These are phyloP conservation scores for Boletellus sp. DNA, from an alignment of 1,284 basidiomycete species.

Conservation along the genomic window DNA sequence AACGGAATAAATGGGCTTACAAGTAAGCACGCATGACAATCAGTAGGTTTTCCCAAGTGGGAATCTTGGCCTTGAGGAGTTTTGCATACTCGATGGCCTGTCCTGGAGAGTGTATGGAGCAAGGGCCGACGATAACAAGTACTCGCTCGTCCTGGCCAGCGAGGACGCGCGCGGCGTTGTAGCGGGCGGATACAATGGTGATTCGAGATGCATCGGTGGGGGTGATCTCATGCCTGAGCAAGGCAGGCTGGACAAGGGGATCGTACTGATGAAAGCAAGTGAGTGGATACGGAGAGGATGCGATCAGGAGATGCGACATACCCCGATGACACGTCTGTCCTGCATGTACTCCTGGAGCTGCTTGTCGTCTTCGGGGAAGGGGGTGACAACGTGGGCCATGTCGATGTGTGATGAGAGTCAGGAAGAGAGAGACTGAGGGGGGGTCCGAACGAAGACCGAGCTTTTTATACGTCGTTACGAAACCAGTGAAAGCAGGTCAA, in stretches of 20 bases:
- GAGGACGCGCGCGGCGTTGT: slow-evolving; percentile 73
- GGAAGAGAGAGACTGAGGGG: slow-evolving; percentile 6
- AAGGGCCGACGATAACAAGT: slow-evolving; percentile 91
- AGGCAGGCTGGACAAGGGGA: slow-evolving; percentile 86
- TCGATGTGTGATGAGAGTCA: not conserved
- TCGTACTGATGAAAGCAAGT: slow-evolving; percentile 64
- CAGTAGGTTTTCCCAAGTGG: slow-evolving; percentile 74
- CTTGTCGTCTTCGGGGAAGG: slow-evolving; percentile 59
- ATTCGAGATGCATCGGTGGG: slow-evolving; percentile 54
- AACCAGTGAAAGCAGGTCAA: not conserved
- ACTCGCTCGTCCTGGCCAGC: slow-evolving; percentile 83
- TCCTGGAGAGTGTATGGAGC: slow-evolving; percentile 89
- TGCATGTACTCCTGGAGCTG: slow-evolving; percentile 68
- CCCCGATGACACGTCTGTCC: slow-evolving; percentile 73
- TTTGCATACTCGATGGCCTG: slow-evolving; percentile 91
- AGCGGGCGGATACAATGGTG: slow-evolving; percentile 79
- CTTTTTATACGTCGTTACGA: slow-evolving; percentile 22
- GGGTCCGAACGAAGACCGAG: not conserved
- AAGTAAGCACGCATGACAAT: slow-evolving; percentile 98
- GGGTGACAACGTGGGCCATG: slow-evolving; percentile 45
- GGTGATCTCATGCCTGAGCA: slow-evolving; percentile 82
- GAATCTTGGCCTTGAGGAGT: slow-evolving; percentile 68
- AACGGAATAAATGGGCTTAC: slow-evolving; percentile 41
- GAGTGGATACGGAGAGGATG: not conserved
- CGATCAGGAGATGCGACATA: slow-evolving; percentile 37